Conservation (phyloP, 2,329 filamentous ascomycete genomes). For the Cordyceps cateniannulata region DNA sequence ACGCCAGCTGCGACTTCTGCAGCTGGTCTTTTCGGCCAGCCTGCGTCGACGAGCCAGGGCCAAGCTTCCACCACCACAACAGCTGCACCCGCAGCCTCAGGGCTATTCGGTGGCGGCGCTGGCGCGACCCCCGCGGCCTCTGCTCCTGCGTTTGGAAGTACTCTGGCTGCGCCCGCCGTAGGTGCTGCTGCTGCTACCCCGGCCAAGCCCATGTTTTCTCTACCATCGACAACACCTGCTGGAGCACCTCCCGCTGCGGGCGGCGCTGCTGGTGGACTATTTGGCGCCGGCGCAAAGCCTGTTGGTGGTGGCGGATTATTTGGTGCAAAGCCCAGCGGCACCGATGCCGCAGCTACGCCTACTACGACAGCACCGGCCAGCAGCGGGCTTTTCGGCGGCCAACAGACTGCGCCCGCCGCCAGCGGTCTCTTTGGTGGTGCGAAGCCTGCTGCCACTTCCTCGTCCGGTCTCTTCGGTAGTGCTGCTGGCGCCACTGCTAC, state of each 20-base stretch:
- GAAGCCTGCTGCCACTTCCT: constrained; percentile 19
- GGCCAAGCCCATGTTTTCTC: constrained; percentile 40
- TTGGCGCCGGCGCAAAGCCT: constrained; percentile 20
- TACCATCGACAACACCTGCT: constrained; percentile 49
- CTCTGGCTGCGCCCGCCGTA: constrained; percentile 22
- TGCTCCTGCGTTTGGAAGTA: constrained; percentile 23
- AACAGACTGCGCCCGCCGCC: constrained; percentile 13
- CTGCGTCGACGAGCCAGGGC: not conserved
- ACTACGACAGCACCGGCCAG: constrained; percentile 11
- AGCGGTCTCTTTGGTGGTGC: constrained; percentile 23
- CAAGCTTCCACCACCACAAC: constrained; percentile 16
- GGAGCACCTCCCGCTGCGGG: constrained; percentile 43
- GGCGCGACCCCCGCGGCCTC: not conserved
- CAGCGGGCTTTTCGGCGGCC: constrained; percentile 16
- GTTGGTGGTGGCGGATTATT: constrained; percentile 9
- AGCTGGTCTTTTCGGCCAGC: constrained; percentile 22
- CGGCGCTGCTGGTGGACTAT: constrained; percentile 24
- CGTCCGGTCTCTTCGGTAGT: constrained; percentile 25
- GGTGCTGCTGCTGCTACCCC: constrained; percentile 28
- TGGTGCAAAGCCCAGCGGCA: constrained; percentile 16
- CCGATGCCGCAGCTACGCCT: constrained; percentile 14
- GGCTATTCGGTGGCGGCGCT: constrained; percentile 26
- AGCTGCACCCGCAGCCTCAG: constrained; percentile 20
- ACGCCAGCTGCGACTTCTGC: constrained; percentile 19
- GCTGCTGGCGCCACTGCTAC: constrained; percentile 22